Conservation (phyloP, 176 grass and related monocot species). For the Neostapfia colusana region DNA sequence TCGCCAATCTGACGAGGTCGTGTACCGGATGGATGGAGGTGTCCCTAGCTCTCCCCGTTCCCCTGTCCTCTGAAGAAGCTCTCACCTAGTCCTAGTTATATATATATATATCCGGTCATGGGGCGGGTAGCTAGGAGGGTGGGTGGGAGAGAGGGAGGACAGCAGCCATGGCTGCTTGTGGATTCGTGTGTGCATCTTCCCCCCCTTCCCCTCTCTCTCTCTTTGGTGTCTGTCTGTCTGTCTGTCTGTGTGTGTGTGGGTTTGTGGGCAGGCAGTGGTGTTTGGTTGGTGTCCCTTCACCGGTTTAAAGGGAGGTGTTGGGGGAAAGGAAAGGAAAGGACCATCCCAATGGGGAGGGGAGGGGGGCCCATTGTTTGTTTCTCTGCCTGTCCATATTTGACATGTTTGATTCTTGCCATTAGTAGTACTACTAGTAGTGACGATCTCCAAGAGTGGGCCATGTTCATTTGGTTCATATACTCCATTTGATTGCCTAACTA, state of each 20-base stretch:
- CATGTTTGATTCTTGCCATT: constrained; percentile 29
- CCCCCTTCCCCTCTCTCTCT: not conserved
- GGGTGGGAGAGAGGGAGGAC: not conserved
- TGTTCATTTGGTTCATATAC: not conserved
- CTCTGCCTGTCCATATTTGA: constrained; percentile 43
- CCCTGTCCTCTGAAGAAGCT: constrained; percentile 36
- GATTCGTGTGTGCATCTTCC: constrained; percentile 32
- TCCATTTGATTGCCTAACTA: not conserved
- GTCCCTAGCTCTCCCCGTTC: constrained; percentile 7
- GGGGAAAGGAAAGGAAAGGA: constrained; percentile 25
- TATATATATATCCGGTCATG: constrained; percentile 29
- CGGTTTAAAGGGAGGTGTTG: constrained; percentile 47
- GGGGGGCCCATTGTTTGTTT: too few relatives aligned
- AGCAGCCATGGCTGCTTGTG: constrained; percentile 34
- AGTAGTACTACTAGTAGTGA: not conserved
- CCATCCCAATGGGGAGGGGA: not conserved
- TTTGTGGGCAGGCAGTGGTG: constrained; percentile 36
- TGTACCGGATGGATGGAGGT: constrained; percentile 33
- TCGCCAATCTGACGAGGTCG: constrained; percentile 35
- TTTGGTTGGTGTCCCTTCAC: constrained; percentile 48
- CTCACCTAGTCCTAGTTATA: constrained; percentile 43
- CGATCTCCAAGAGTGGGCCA: constrained; percentile 38
- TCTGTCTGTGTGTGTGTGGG: constrained; percentile 29
- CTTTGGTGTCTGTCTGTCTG: not conserved
- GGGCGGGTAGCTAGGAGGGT: too few relatives aligned